Evolutionary conservation across 257 asterid genomes (phyloP), one percentile per base, ranked within the genome.

Genomic region (Anisodus tanguticus): DNA sequence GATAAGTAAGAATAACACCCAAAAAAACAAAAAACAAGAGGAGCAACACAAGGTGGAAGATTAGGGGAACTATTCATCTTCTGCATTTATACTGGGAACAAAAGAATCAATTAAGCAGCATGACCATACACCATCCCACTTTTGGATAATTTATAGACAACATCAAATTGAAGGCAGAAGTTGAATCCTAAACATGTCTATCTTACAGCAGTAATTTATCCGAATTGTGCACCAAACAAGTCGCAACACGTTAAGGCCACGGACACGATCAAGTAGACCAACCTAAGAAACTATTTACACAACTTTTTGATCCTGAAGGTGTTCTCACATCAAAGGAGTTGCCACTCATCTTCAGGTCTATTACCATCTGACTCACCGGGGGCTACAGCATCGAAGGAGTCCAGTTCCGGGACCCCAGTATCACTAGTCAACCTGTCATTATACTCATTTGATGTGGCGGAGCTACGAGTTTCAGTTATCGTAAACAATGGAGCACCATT

Each of bases 401-500:
- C 90, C 81, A 85, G 70, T 59, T 89, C 94, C n/a, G n/a, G 79
- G 22, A 63, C 63, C 53, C 81, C 90, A 6, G 83, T 59, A 39
- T 82, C 85, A 43, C 77, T 83, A 26, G 69, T 77, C 69, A 53
- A 58, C 19, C 83, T 79, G 74, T 70, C 55, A 31, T 82, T 86
- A 26, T 83, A 82, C 54, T 83, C 41, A 13, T 64, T 86, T 15
- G 88, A 70, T 80, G 85, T 85, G 2, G 89, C 82, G n/a, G 89
- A 58, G 22, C 89, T 88, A 39, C 93, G 91, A 12, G 90, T 88
- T 86, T 91, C 84, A 13, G 95, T 64, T 60, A 96, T 84, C 5
- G 99, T 96, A 87, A 96, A 96, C 35, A 96, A 85, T 11, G 99
- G 99, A 72, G 99, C 98, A 57, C 98, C 99, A 10, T 91, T 86